phyloP scores from a whole-genome alignment of 192 early-diverging fungal species.

The Rhizophagus sp. region DNA sequence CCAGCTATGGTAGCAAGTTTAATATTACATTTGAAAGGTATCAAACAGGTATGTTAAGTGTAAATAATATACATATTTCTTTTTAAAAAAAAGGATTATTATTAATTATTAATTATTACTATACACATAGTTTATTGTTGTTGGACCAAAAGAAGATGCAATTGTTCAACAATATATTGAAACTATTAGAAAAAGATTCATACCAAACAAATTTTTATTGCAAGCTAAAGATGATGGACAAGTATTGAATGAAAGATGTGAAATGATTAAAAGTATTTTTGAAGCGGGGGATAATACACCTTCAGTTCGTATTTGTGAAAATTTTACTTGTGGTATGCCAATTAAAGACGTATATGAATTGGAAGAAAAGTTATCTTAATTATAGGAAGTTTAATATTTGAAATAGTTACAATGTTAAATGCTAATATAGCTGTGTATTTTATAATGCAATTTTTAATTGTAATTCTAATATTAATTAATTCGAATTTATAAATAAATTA shows the following conservation, averaged over 20 bases:
- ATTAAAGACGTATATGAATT: slow-evolving; percentile 40
- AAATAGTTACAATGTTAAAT: background rate
- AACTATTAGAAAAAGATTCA: slow-evolving; percentile 32
- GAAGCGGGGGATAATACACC: slow-evolving; percentile 15
- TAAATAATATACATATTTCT: background rate
- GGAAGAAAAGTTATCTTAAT: slow-evolving; percentile 4
- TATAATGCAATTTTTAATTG: no score
- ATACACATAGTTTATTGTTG: slow-evolving; percentile 34
- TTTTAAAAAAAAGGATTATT: background rate
- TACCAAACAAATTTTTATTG: slow-evolving; percentile 47
- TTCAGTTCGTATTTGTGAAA: slow-evolving; percentile 51
- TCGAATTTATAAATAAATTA: no score
- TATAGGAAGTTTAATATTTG: background rate
- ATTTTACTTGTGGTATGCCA: slow-evolving; percentile 58
- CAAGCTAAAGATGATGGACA: slow-evolving; percentile 13
- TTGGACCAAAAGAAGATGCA: slow-evolving; percentile 29
- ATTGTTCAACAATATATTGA: slow-evolving; percentile 34
- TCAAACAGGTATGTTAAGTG: slow-evolving; percentile 44
- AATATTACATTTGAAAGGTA: slow-evolving; percentile 36
- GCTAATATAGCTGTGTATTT: no score
- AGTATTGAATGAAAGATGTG: slow-evolving; percentile 30
- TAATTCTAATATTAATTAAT: no score
- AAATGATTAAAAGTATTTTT: slow-evolving; percentile 32
- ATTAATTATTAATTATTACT: background rate
- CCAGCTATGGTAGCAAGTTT: slow-evolving; percentile 43